Base-by-base conservation (phyloP, 768 basidiomycete genomes). In the Lentinus tigrinus region DNA sequence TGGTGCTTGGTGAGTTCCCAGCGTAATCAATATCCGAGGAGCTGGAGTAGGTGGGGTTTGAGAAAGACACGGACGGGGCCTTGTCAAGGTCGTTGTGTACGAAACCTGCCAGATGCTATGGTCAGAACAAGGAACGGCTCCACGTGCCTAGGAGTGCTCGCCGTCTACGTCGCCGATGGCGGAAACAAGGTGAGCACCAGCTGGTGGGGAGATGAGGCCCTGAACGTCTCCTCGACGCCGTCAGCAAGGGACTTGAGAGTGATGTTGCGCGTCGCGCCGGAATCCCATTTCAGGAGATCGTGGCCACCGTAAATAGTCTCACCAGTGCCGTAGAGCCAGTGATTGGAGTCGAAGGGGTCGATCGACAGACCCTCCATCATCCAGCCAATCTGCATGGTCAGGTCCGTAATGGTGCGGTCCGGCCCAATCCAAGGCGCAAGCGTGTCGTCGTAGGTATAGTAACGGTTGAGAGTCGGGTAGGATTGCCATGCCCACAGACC, bases 271-370 rank as follows among this genome's bases (percentile, higher is more conserved):
- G 63, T 65, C 0, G 49, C 23, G 16, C 42, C 53, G 3, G 78
- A 76, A 65, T 87, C 85, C 86, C 85, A 88, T 74, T 83, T 65
- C 17, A 67, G 73, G 36, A 85, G 70, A 59, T 85, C 81, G 50
- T 76, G 80, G 5, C 84, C 82, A 9, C 85, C 85, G 43, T 84
- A 81, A 38, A 88, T 77, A 3, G 86, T 87, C 14, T 74, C 78
- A 26, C 87, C 86, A 16, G 87, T 88, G n/a, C 87, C 85, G 67
- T 87, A 87, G 19, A 88, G 70, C 82, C 84, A 85, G 67, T 87
- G 85, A 65, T 87, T 80, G 1, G 82, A 84, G 66, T 88, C 81
- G 63, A 87, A 84, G 0, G 85, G 86, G 68, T 88, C 80, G 47
- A 87, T 87, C 21, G 71, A 75, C 46, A 86, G 68, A 74, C 83